Evolutionary conservation across 495 filamentous ascomycete species (phyloP).

Genomic region (Margaritispora aquatica): DNA sequence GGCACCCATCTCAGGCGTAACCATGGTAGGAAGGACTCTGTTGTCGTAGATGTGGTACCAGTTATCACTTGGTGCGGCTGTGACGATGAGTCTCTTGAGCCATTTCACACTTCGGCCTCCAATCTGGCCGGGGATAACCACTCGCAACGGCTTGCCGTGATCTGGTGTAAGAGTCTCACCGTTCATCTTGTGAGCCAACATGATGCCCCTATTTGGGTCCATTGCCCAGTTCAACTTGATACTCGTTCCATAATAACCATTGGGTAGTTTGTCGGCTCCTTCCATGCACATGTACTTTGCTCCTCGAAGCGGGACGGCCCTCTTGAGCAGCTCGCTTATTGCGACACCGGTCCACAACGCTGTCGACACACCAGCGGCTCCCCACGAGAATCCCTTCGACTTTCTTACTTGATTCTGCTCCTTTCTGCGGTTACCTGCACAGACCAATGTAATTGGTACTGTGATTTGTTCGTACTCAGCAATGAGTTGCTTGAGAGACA

Average conservation of each 20-base stretch:
- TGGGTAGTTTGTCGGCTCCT: conserved; percentile 83
- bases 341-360: conserved; percentile 83
- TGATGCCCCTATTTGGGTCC: conserved; percentile 78
- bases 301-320: conserved; percentile 59
- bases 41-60: conserved; percentile 99
- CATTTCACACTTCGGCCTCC: conserved; percentile 94
- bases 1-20: conserved; percentile 75
- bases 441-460: conserved; percentile 84
- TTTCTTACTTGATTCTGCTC: conserved; percentile 92
- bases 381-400: conserved; percentile 96
- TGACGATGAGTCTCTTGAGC: conserved; percentile 80
- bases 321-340: conserved; percentile 65
- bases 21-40: conserved; percentile 81
- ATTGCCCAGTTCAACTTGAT: conserved; percentile 85
- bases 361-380: conserved; percentile 82
- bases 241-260: conserved; percentile 86
- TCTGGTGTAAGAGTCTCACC: conserved; percentile 79
- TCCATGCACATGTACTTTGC: conserved; percentile 92
- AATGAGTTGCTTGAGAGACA: conserved; percentile 71
- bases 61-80: conserved; percentile 75
- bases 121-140: conserved; percentile 89
- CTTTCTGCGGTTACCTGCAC: conserved; percentile 89
- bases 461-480: conserved; percentile 77
- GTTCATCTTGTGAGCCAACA: conserved; percentile 93
- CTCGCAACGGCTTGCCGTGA: conserved; percentile 79